Base-by-base conservation (phyloP, 768 basidiomycete species). In the Coprinopsis cinerea region DNA sequence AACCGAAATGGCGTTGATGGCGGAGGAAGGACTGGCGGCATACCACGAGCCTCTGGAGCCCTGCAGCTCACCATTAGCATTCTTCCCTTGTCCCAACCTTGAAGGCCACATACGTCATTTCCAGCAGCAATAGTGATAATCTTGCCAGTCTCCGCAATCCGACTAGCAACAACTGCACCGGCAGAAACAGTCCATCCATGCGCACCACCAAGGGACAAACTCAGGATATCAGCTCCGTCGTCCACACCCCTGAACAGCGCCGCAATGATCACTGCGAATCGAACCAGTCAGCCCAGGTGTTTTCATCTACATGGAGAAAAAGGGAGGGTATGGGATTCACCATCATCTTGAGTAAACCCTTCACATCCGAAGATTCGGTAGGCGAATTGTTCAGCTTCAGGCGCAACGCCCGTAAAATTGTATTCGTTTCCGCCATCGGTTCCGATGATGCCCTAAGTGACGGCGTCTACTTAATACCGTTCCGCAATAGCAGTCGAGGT, bases 371-470 rank as follows among this genome's bases (percentile, higher is more conserved):
- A 85, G 7, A 86, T 68, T 44, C 81, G 63, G 66, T 82, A 82
- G 3, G 73, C 60, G 2, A 67, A 73, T 30, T 85, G 62, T 1
- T 73, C 73, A 0, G 83, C 79, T 1, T 73, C 70, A 50, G 75
- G 83, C 2, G 86, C 85, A 34, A 85, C 84, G 48, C 87, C 87
- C 42, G 77, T 79, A 57, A 87, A 78, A 63, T 80, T 80, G 69
- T 78, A 83, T 28, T 62, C 58, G 58, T 85, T 87, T 40, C 67
- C 74, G 1, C 78, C 76, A 52, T 81, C 66, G 15, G 80, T 79
- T 13, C 78, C 83, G 47, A 85, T 74, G 57, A 85, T 83, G 11
- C 82, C 85, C 64, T 71, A 50, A 6, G 24, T 18, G 48, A n/a
- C n/a, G n/a, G n/a, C n/a, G n/a, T n/a, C n/a, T n/a, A n/a, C n/a